Evolutionary conservation across 2,329 filamentous ascomycete genomes (phyloP), one percentile per base, ranked within the genome.

Genomic region (Tolypocladium guangdongense): DNA sequence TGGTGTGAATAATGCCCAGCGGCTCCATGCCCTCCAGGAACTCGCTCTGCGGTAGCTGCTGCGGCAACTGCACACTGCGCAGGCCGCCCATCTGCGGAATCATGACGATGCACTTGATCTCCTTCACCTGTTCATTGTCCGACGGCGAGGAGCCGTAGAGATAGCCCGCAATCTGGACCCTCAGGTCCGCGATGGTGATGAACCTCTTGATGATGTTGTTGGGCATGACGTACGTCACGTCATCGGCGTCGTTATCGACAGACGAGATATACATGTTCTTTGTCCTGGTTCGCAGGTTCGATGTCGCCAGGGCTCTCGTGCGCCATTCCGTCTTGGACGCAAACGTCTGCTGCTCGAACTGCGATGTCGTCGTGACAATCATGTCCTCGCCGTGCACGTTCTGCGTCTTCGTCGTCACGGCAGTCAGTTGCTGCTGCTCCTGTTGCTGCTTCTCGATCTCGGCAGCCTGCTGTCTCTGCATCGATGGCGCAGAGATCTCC

Each of bases 211-310:
- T 80, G 49, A 99, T 86, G 69, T 99, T 99, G 81, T 97, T 99
- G 1, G 93, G 93, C 89, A 99, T 96, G 64, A 99, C 88, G 64
- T 97, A 99, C 1, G 92, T 99, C 66, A 88, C 87, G 63, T 91
- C 89, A 56, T 96, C 90, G 58, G 93, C 82, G 52, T 90, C 88
- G 59, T 92, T 88, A 66, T 97, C 93, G 52, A 96, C 90, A 0
- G 91, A 93, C 8, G 93, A 96, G 62, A 99, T 95, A 70, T 97
- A 99, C 64, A 99, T 96, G 72, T 99, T 96, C 79, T 97, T 99
- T 50, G 93, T 83, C 59, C 93, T 81, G 49, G 91, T 96, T 47
- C 92, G 86, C 58, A 99, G 75, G 69, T 99, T 99, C 27, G 91
- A 95, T 2, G 93, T 96, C 10, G 93, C 95, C 65, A 99, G 96